Conservation (phyloP, 768 basidiomycete genomes). For the Rhodosporidiobolus sp. region DNA sequence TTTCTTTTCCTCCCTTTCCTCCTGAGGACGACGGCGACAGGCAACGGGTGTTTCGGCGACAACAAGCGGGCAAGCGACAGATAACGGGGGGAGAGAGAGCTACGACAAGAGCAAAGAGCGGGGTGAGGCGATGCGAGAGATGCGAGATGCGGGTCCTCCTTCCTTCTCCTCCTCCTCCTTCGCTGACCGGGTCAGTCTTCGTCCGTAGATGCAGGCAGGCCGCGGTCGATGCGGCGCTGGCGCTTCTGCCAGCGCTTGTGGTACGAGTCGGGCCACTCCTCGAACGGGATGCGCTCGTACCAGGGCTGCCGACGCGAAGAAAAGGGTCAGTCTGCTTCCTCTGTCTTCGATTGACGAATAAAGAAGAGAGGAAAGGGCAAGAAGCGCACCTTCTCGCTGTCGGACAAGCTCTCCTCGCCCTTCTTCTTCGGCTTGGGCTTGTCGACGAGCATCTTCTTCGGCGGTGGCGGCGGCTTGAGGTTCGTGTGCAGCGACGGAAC, state of each 20-base stretch:
- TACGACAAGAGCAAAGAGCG: too few species aligned
- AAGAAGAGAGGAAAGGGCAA: not conserved
- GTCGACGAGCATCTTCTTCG: constrained; percentile 6
- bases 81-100: too few species aligned
- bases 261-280: constrained; percentile 32
- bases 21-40: too few species aligned
- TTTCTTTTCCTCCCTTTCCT: too few species aligned
- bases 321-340: too few species aligned
- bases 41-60: too few species aligned
- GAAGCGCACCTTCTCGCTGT: constrained; percentile 40
- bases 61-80: too few species aligned
- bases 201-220: constrained; percentile 21
- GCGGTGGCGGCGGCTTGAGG: constrained; percentile 32
- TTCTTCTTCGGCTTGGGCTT: constrained; percentile 33
- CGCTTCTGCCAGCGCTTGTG: constrained; percentile 21
- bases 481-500: constrained; percentile 30
- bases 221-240: constrained; percentile 16
- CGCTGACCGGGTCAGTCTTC: not conserved
- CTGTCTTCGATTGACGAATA: not conserved
- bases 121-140: too few species aligned
- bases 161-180: too few species aligned
- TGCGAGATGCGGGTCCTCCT: too few species aligned
- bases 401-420: constrained; percentile 35
- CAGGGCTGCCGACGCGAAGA: constrained; percentile 20
- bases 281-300: constrained; percentile 21